phyloP scores from a whole-genome alignment of 768 basidiomycete species.

The Mycena crocata region DNA sequence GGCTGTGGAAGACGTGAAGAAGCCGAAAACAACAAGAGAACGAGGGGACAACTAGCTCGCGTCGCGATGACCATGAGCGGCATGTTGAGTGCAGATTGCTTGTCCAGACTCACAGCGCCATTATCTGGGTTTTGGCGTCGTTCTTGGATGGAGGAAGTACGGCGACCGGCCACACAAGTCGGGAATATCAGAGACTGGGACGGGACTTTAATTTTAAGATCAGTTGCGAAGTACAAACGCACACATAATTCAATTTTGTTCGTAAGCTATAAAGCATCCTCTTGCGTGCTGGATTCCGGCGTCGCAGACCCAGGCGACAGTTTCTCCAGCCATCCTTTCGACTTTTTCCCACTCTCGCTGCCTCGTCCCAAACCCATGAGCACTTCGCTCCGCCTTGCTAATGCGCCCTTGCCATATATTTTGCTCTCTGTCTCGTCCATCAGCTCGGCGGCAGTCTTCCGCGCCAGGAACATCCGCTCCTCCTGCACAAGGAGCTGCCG shows the following conservation, averaged over 20 bases:
- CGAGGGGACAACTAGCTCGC: slow-evolving; percentile 34
- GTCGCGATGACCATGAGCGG: no score
- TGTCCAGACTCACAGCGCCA: no score
- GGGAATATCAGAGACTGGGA: not conserved
- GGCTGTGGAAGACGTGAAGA: slow-evolving; percentile 76
- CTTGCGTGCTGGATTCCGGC: not conserved
- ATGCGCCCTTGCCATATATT: slow-evolving; percentile 26
- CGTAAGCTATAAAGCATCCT: slow-evolving; percentile 1
- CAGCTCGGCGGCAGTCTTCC: slow-evolving; percentile 28
- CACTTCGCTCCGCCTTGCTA: slow-evolving; percentile 27
- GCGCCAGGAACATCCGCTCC: slow-evolving; percentile 28
- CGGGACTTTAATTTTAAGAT: slow-evolving; percentile 8
- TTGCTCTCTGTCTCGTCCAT: slow-evolving; percentile 25
- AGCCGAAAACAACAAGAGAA: slow-evolving; percentile 33
- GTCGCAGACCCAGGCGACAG: not conserved
- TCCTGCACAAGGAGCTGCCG: slow-evolving; percentile 35
- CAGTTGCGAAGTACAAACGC: not conserved
- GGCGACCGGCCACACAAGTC: no score
- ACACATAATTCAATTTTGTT: slow-evolving; percentile 8
- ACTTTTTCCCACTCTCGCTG: slow-evolving; percentile 23
- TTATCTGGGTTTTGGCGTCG: no score
- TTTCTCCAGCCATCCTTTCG: slow-evolving; percentile 16
- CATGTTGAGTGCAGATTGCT: no score
- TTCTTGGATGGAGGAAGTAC: no score
- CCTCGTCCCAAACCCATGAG: slow-evolving; percentile 18